These are phyloP conservation scores for Dentipellis fragilis DNA, from an alignment of 768 basidiomycete genomes.

Conservation along the genomic window DNA sequence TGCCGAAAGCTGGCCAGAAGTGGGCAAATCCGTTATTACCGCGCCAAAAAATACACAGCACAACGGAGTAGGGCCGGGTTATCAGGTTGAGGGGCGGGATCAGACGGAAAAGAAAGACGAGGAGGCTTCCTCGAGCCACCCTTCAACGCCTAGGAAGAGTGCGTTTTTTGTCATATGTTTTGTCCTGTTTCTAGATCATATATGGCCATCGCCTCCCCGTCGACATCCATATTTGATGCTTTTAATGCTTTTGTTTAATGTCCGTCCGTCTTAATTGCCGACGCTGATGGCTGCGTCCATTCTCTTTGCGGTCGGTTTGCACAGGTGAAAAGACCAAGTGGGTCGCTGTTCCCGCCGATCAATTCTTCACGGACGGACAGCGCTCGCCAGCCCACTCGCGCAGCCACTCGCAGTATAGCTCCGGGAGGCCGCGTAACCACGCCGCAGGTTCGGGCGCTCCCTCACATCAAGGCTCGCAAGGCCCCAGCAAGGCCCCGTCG, in stretches of 20 bases:
- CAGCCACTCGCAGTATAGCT: conserved; percentile 16
- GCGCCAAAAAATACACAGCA: conserved; percentile 4
- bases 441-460: conserved; percentile 19
- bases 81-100: conserved; percentile 11
- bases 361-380: conserved; percentile 39
- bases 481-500: conserved; percentile 29
- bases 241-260: background rate
- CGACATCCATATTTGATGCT: conserved; percentile 1
- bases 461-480: conserved; percentile 23
- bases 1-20: conserved; percentile 35
- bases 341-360: conserved; percentile 46
- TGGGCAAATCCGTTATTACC: conserved; percentile 23
- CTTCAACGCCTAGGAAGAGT: conserved; percentile 27
- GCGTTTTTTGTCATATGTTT: conserved; percentile 16
- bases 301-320: background rate
- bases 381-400: conserved; percentile 20
- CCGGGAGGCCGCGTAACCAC: conserved; percentile 15
- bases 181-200: background rate
- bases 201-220: conserved; percentile 1
- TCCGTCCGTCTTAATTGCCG: background rate
- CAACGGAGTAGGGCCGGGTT: conserved; percentile 6
- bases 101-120: conserved; percentile 15
- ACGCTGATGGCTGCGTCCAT: background rate
- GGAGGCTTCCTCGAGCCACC: conserved; percentile 16
- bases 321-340: conserved; percentile 51